Evolutionary conservation across 192 early-diverging fungal species (phyloP).

Genomic region (Obelidium mucronatum): DNA sequence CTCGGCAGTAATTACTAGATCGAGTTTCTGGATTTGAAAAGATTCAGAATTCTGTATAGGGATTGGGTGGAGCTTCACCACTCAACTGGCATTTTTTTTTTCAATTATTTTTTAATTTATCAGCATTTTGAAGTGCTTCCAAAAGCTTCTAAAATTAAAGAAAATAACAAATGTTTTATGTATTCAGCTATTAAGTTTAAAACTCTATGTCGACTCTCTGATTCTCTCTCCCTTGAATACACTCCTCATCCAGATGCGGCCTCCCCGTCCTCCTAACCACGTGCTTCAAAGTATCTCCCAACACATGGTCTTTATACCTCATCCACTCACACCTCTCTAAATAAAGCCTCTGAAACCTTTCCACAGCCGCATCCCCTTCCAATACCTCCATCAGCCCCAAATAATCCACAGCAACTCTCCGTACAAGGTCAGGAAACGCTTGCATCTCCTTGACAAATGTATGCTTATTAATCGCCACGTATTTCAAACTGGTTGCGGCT

Average conservation of each 20-base stretch:
- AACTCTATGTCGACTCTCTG: no score
- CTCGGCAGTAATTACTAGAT: conserved; percentile 67
- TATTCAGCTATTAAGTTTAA: no score
- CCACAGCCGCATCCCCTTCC: background rate
- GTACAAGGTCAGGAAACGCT: conserved; percentile 5
- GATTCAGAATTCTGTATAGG: no score
- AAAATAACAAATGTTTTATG: no score
- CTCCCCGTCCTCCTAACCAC: no score
- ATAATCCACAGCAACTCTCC: background rate
- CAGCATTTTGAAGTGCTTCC: no score
- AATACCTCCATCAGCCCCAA: background rate
- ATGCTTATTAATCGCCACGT: conserved; percentile 9
- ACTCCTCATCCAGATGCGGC: no score
- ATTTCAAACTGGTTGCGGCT: background rate
- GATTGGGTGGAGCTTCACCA: no score
- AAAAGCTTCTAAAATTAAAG: no score
- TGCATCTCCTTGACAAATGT: background rate
- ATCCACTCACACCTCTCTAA: background rate
- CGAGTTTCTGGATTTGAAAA: conserved; percentile 50
- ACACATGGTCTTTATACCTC: background rate
- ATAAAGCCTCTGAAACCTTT: background rate
- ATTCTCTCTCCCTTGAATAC: no score
- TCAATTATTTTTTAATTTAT: no score
- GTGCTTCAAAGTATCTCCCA: background rate
- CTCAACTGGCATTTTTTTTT: no score